phyloP scores from a whole-genome alignment of 2,329 filamentous ascomycete genomes.

The Xylariaceae sp. region DNA sequence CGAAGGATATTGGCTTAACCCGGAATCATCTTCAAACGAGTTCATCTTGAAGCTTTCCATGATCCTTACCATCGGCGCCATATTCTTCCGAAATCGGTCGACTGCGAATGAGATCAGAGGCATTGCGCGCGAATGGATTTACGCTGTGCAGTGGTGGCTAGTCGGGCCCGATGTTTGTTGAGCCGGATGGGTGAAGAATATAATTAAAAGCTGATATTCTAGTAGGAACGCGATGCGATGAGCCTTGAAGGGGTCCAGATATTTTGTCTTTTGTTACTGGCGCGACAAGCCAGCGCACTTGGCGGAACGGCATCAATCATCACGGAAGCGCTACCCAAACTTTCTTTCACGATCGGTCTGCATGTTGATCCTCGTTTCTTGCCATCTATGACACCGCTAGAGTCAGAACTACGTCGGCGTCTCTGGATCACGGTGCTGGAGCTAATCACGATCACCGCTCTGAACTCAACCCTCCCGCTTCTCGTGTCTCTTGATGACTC shows the following conservation, averaged over 20 bases:
- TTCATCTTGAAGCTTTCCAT: constrained; percentile 25
- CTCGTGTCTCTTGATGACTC: constrained; percentile 15
- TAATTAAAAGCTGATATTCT: too few relatives aligned
- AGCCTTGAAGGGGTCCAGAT: constrained; percentile 26
- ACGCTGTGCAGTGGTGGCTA: constrained; percentile 29
- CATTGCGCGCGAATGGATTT: constrained; percentile 27
- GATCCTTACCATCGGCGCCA: constrained; percentile 22
- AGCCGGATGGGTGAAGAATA: too few relatives aligned
- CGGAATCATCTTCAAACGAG: background rate
- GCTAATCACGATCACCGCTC: constrained; percentile 19
- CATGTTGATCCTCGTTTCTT: constrained; percentile 26
- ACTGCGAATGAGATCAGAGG: constrained; percentile 17
- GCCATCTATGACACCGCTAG: constrained; percentile 17
- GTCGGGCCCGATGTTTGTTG: constrained; percentile 20
- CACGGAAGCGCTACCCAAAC: constrained; percentile 27
- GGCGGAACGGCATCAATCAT: constrained; percentile 25
- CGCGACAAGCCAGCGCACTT: constrained; percentile 22
- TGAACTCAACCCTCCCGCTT: constrained; percentile 24
- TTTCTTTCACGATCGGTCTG: constrained; percentile 29
- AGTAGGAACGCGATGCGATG: constrained; percentile 20
- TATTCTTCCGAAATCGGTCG: constrained; percentile 19
- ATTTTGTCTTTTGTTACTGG: constrained; percentile 23
- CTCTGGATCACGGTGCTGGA: constrained; percentile 30
- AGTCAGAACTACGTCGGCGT: constrained; percentile 26
- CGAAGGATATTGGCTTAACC: constrained; percentile 16